phyloP scores from a whole-genome alignment of 441 rosid genomes.

The Biscutella laevigata region DNA sequence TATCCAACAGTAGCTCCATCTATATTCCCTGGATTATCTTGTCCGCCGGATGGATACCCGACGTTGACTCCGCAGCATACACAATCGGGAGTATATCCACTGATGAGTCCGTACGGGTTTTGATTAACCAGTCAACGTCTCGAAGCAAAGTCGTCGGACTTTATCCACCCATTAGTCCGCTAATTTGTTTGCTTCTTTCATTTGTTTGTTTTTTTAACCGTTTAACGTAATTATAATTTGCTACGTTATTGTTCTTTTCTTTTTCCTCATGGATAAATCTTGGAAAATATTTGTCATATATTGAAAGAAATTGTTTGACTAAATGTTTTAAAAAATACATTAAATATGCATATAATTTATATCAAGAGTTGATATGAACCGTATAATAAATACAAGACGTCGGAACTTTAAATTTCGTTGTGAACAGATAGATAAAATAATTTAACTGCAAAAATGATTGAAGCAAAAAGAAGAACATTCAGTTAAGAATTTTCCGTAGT shows the following conservation, averaged over 20 bases:
- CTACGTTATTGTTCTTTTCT: background rate
- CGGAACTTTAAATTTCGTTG: background rate
- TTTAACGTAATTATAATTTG: background rate
- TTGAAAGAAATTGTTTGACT: background rate
- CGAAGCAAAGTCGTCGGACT: background rate
- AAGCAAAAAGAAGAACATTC: background rate
- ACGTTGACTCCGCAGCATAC: slow-evolving; percentile 8
- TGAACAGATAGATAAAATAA: background rate
- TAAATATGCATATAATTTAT: too few species aligned
- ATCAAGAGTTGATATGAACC: background rate
- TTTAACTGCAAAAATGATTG: background rate
- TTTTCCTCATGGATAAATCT: background rate
- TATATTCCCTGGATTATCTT: slow-evolving; percentile 18
- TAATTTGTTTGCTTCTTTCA: background rate
- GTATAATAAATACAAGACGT: background rate
- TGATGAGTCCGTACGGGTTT: slow-evolving; percentile 16
- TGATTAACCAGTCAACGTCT: slow-evolving; percentile 8
- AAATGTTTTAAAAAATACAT: background rate
- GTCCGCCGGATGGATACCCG: slow-evolving; percentile 22
- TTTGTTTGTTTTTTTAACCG: too few species aligned
- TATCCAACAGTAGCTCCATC: too few species aligned
- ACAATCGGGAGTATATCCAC: slow-evolving; percentile 16
- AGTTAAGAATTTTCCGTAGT: background rate
- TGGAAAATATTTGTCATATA: background rate
- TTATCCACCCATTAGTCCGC: too few species aligned